Base-by-base conservation (phyloP, 495 filamentous ascomycete genomes). In the Podospora pseudoanserina region DNA sequence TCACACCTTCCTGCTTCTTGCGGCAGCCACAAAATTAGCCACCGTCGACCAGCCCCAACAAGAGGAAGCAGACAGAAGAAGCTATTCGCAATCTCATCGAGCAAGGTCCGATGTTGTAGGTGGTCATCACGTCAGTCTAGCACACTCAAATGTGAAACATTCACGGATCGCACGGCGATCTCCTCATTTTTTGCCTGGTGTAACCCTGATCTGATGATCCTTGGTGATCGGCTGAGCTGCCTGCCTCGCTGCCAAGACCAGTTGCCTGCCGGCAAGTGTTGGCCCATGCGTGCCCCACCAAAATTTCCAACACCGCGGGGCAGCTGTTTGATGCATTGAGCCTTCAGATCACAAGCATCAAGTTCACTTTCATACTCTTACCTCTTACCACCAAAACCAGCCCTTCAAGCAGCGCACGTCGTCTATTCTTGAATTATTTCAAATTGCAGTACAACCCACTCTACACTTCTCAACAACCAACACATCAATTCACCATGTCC, bases 221-320 rank as follows among this genome's bases (percentile, higher is more conserved):
- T 49, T 49, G 39, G 39, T 11, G 39, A 49, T 49, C 39, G 4
- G 7, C 9, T 49, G 2, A 11, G 39, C 13, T 5, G 11, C 11
- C 34, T 11, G 11, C 34, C 11, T 39, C 34, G 11, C 5, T 49
- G 39, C 13, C 13, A 49, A 49, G 39, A 13, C 39, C 9, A 2
- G 39, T 49, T 49, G 39, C 39, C 39, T 49, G 39, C 39, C 39
- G 39, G 39, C 6, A 49, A 3, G 39, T 3, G 39, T 49, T 49
- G 5, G 5, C 5, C 39, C 9, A 49, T 2, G 9, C 34, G 1
- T 60, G 63, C 69, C 69, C 69, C 69, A 68, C 69, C 56, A 70
- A 71, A 71, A 68, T 71, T 71, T 71, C 66, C 57, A 71, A 23
- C 28, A 44, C 2, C 58, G 69, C 65, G 69, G 65, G 65, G 69